Percentiles rank a stretch among this genome's conserved stretches.
Evolutionary conservation across 768 basidiomycete genomes (phyloP).

Genomic region (Lactifluus volemus): DNA sequence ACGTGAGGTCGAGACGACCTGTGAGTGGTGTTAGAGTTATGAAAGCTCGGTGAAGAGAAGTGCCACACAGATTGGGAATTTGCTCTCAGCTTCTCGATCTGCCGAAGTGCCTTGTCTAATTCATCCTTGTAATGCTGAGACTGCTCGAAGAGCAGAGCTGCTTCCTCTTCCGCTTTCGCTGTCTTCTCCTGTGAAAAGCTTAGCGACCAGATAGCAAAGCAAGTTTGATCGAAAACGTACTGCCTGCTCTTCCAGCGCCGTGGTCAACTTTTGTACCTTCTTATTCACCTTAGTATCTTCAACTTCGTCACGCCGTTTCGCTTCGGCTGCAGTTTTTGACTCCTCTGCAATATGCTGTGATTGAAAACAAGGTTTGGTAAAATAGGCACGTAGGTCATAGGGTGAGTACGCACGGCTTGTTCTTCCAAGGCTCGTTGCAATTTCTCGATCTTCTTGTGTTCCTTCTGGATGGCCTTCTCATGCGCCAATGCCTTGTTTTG

Average conservation of each 20-base stretch:
- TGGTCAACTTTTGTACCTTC: conserved; percentile 25
- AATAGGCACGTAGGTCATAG: background rate
- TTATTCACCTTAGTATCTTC: conserved; percentile 30
- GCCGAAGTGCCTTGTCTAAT: conserved; percentile 22
- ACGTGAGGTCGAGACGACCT: background rate
- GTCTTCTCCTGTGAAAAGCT: conserved; percentile 22
- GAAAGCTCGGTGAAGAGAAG: background rate
- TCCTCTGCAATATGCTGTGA: conserved; percentile 2
- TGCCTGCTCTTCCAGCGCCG: conserved; percentile 19
- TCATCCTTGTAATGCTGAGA: conserved; percentile 8
- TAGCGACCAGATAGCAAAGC: background rate
- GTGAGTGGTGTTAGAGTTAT: background rate
- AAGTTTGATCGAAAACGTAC: conserved; percentile 12
- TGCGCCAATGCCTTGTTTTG: conserved; percentile 21
- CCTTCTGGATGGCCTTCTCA: conserved; percentile 20
- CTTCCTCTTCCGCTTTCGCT: conserved; percentile 18
- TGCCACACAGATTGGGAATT: background rate
- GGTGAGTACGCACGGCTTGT: background rate
- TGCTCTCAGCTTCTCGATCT: conserved; percentile 4
- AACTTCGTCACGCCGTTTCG: conserved; percentile 5
- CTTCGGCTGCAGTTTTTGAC: background rate
- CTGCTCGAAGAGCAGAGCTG: conserved; percentile 9
- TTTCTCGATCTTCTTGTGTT: conserved; percentile 16
- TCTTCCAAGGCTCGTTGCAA: conserved; percentile 11
- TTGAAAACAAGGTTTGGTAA: background rate